Evolutionary conservation across 495 filamentous ascomycete species (phyloP), one percentile per base, ranked within the genome.

Genomic region (Talaromyces borbonicus): DNA sequence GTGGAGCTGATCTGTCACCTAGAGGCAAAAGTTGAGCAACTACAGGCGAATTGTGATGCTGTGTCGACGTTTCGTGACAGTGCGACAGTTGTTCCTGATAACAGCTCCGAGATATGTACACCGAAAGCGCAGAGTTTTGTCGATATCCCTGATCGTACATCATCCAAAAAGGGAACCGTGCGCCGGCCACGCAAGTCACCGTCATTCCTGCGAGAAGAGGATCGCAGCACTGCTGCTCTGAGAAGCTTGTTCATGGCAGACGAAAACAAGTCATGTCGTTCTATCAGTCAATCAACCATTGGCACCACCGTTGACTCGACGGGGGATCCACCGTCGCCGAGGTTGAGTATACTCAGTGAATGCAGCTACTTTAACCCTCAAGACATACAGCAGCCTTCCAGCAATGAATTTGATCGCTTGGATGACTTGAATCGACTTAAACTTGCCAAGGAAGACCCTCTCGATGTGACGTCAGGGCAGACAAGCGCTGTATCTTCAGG

Each of bases 331-430:
- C 59, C 52, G 38, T 86, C 83, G 40, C 84, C 84, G 6, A 73
- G 81, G 38, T 63, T 89, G 15, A 90, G 85, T 51, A 72, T 85
- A 14, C 70, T 90, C 22, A 89, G 85, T 55, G 84, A 90, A 59
- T 86, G 83, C 53, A 87, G 83, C 24, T 85, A 89, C 51, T 52
- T 84, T 8, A 82, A 79, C 55, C 68, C 85, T 5, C 20, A 41
- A 24, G 46, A 49, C 24, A 33, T 15, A 5, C 43, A 16, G 8
- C 43, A 19, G 8, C 47, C 36, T n/a, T n/a, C n/a, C 29, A 50
- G 41, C 30, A 35, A 57, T 29, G 55, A 53, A 6, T 56, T 54
- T 31, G 64, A 69, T 43, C 42, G 56, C 36, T 35, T 68, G 15
- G 56, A 66, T 32, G 30, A 6, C 12, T 26, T 33, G 27, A 31